Conservation (phyloP, 345 rosid species). For the Moricandia arvensis region DNA sequence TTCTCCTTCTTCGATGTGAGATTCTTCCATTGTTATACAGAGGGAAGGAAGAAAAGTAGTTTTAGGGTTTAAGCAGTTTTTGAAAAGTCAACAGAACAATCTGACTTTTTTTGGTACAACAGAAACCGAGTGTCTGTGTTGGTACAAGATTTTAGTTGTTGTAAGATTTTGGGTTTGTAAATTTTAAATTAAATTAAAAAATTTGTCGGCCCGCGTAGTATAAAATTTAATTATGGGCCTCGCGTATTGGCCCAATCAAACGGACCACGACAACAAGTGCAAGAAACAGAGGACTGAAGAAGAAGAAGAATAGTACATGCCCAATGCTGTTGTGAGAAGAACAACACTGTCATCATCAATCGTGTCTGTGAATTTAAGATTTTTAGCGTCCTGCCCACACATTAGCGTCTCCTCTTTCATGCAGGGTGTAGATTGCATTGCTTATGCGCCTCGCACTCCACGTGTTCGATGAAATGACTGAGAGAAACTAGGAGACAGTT, state of each 20-base stretch:
- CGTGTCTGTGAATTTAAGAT: background rate
- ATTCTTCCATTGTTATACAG: conserved; percentile 44
- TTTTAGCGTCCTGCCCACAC: background rate
- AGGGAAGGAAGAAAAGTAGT: background rate
- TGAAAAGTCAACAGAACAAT: too few species aligned
- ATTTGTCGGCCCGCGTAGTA: background rate
- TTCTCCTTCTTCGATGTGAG: conserved; percentile 57
- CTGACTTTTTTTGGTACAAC: too few species aligned
- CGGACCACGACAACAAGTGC: background rate
- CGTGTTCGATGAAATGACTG: conserved; percentile 30
- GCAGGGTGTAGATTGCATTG: background rate
- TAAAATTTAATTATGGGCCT: background rate
- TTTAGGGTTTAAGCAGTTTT: conserved; percentile 35
- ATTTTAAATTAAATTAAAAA: background rate
- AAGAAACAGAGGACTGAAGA: background rate
- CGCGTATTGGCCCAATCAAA: background rate
- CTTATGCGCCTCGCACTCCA: background rate
- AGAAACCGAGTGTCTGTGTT: too few species aligned
- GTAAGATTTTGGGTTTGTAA: background rate
- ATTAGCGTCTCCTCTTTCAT: background rate
- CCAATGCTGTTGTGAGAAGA: background rate
- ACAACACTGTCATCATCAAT: background rate
- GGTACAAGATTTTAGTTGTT: background rate
- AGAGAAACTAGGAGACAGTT: conserved; percentile 3
- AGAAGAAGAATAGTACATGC: background rate